Conservation (phyloP, 768 basidiomycete species). For the Nidularia pulvinata region DNA sequence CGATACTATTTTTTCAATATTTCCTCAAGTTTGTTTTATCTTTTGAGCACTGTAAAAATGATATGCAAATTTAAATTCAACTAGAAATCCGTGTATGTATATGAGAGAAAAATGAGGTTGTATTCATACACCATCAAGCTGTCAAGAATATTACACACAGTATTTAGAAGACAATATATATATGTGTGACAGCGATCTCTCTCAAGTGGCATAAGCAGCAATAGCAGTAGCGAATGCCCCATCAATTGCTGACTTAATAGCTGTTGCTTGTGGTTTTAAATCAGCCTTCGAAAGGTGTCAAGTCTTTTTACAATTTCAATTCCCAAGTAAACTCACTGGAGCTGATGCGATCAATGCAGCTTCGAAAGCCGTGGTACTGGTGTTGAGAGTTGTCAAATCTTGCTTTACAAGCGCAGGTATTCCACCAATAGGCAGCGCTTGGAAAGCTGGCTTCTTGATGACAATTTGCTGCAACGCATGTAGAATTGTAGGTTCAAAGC, state of each 20-base stretch:
- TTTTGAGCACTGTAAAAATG: too few species aligned
- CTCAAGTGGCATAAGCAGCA: constrained; percentile 16
- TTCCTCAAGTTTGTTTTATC: too few species aligned
- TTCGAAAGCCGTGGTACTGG: constrained; percentile 20
- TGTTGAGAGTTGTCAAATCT: constrained; percentile 19
- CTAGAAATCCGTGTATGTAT: too few species aligned
- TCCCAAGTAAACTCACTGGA: constrained; percentile 16
- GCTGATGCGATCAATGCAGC: constrained; percentile 16
- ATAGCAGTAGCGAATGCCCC: constrained; percentile 20
- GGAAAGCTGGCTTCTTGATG: constrained; percentile 20
- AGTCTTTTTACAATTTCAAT: background rate
- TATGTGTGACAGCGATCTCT: too few species aligned
- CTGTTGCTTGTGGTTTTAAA: constrained; percentile 11
- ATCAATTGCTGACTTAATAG: constrained; percentile 14
- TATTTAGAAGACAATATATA: too few species aligned
- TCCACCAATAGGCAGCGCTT: constrained; percentile 14
- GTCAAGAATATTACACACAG: too few species aligned
- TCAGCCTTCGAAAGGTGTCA: constrained; percentile 9
- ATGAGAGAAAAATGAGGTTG: too few species aligned
- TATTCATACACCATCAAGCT: too few species aligned
- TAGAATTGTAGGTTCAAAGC: constrained; percentile 10
- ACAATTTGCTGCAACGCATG: constrained; percentile 14
- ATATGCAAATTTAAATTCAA: too few species aligned
- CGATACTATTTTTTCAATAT: too few species aligned
- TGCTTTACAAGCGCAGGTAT: constrained; percentile 17